Base-by-base conservation (phyloP, 2,329 filamentous ascomycete genomes). In the Paracoccidioides lutzii region DNA sequence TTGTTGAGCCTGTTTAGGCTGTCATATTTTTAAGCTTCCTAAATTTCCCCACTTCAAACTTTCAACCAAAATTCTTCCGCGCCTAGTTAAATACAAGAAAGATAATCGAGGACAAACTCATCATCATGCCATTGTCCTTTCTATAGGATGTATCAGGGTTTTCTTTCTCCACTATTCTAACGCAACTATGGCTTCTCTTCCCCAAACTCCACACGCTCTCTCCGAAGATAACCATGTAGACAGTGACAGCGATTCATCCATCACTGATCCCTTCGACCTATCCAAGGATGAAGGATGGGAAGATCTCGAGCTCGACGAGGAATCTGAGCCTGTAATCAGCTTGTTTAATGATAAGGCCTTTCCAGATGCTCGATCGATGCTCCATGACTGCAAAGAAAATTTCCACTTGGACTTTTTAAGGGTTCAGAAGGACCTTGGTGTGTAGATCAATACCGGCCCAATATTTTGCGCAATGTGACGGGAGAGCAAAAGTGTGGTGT, bases 331-430 rank as follows among this genome's bases (percentile, higher is more conserved):
- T 22, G 76, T 89, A 56, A 75, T 85, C 51, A 88, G 85, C 22
- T 75, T 90, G 38, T 79, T 90, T 59, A 83, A 85, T 61, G 78
- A 83, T 56, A 74, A 78, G 58, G 79, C 81, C 41, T 90, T 88
- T 65, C 71, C 80, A 6, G 80, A 83, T 64, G 78, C 83, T 40
- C 68, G 71, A 33, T 75, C 78, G 22, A 88, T 90, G 84, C 73
- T 90, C 48, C 72, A 76, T 40, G 76, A 88, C 66, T 86, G 82
- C 77, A 84, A 80, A 64, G 76, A 83, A 52, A 81, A 80, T 62
- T 76, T 84, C 64, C 70, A 72, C 33, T 86, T 90, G 63, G 85
- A 90, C 68, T 80, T 90, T 57, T 66, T 82, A 54, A 78, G 75
- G 54, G 73, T 81, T 38, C 75, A 82, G 56, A 79, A 81, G 59